These are phyloP conservation scores for Pythium volutum DNA, from an alignment of 352 stramenopile species.

Conservation along the genomic window DNA sequence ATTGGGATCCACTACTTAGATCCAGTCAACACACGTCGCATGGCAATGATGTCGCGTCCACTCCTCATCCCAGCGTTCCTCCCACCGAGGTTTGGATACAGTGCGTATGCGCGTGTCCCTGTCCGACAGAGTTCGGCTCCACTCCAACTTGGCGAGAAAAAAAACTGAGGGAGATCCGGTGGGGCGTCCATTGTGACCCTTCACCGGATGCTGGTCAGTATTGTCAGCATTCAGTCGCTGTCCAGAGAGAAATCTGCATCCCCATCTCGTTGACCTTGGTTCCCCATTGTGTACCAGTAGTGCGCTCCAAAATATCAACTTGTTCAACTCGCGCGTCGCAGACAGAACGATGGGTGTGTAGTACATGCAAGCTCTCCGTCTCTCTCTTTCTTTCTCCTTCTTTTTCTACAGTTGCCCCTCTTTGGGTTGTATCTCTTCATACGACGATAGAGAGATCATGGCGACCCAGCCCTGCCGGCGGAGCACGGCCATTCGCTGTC, in stretches of 20 bases:
- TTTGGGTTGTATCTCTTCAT: not conserved
- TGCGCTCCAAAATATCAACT: not conserved
- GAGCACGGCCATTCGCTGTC: not conserved
- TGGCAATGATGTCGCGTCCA: not conserved
- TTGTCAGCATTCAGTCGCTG: not conserved
- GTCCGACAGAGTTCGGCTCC: not conserved
- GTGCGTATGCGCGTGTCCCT: not conserved
- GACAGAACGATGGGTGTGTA: not conserved
- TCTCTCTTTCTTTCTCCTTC: not conserved
- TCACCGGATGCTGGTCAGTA: not conserved
- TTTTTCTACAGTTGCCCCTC: not conserved
- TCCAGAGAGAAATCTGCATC: not conserved
- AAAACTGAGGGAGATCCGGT: not conserved
- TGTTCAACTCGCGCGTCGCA: not conserved
- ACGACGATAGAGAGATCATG: conserved; percentile 13
- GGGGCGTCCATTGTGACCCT: not conserved
- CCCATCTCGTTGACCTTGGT: not conserved
- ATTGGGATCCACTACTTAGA: not conserved
- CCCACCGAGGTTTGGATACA: too few species aligned
- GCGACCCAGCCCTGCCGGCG: not conserved
- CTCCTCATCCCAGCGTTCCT: not conserved
- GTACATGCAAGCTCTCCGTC: not conserved
- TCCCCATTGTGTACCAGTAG: too few species aligned
- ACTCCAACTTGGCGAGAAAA: not conserved
- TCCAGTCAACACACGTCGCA: conserved; percentile 7